Evolutionary conservation across 106 monocot genomes (phyloP).

Genomic region (Dioscorea dumetorum): DNA sequence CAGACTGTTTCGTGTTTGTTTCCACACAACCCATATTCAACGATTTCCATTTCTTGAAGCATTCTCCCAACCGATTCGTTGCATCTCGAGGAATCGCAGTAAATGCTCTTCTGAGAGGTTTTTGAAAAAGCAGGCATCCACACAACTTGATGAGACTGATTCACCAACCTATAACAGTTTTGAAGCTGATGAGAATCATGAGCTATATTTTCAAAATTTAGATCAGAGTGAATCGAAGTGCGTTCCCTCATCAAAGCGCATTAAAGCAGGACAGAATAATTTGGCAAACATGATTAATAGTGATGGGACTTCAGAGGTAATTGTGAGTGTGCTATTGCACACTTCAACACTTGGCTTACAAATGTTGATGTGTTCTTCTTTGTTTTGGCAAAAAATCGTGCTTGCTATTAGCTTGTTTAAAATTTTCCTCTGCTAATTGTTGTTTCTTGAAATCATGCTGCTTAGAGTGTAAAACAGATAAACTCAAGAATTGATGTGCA

Average conservation of each 20-base stretch:
- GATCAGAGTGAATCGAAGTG: constrained; percentile 17
- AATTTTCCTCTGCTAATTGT: constrained; percentile 5
- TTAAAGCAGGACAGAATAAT: constrained; percentile 23
- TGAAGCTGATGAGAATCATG: too few relatives aligned
- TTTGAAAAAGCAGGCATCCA: constrained; percentile 19
- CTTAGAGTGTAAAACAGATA: constrained; percentile 4
- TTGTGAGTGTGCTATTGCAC: too few relatives aligned
- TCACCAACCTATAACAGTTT: too few relatives aligned
- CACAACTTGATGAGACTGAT: too few relatives aligned
- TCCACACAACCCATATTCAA: constrained; percentile 28
- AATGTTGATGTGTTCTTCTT: too few relatives aligned
- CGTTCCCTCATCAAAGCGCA: constrained; percentile 23
- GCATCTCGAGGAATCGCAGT: constrained; percentile 67
- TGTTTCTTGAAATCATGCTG: background rate
- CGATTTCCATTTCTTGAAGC: constrained; percentile 78
- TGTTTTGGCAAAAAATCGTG: too few relatives aligned
- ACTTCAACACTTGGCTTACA: too few relatives aligned
- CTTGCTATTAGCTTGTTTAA: background rate
- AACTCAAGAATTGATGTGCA: constrained; percentile 19
- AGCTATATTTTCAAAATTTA: background rate
- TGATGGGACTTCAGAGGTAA: too few relatives aligned
- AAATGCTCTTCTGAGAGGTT: constrained; percentile 13
- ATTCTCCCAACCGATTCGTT: constrained; percentile 70
- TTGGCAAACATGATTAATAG: too few relatives aligned
- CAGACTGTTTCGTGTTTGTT: constrained; percentile 64